Evolutionary conservation across 371 early-diverging fungal species (phyloP).

Genomic region (Mucor piriformis): DNA sequence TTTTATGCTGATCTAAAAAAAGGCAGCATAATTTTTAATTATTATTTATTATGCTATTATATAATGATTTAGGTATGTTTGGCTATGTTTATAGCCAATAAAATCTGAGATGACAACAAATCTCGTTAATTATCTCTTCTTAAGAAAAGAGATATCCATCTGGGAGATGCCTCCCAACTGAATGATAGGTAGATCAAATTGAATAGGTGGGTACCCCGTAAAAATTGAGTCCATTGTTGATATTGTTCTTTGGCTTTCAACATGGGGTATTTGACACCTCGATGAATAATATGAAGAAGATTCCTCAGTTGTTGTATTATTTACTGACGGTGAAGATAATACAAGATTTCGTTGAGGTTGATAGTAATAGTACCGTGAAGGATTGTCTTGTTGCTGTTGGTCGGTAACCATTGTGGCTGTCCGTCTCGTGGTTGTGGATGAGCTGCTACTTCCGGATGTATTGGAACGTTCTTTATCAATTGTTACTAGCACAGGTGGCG

Average conservation of each 20-base stretch:
- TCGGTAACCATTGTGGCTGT: not conserved
- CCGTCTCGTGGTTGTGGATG: not conserved
- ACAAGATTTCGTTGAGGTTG: conserved; percentile 4
- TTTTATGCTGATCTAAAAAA: too few relatives aligned
- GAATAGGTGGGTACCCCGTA: conserved; percentile 3
- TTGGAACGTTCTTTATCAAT: not conserved
- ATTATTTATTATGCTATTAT: too few relatives aligned
- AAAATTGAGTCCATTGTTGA: conserved; percentile 15
- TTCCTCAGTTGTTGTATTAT: conserved; percentile 1
- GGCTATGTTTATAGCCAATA: not conserved
- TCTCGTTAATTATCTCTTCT: not conserved
- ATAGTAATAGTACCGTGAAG: conserved; percentile 3
- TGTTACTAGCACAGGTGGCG: not conserved
- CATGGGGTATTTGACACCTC: conserved; percentile 11
- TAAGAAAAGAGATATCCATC: conserved; percentile 20
- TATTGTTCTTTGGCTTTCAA: conserved; percentile 15
- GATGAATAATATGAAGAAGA: conserved; percentile 12
- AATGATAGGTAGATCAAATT: conserved; percentile 22
- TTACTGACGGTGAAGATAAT: conserved; percentile 8
- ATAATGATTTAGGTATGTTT: not conserved
- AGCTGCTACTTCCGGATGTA: not conserved
- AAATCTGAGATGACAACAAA: not conserved
- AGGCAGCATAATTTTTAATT: too few relatives aligned
- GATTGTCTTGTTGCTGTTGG: not conserved
- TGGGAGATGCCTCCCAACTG: conserved; percentile 19